Percentiles rank a stretch among this genome's conserved stretches.
phyloP scores from a whole-genome alignment of 495 filamentous ascomycete species.

The Bathelium albidoporum region DNA sequence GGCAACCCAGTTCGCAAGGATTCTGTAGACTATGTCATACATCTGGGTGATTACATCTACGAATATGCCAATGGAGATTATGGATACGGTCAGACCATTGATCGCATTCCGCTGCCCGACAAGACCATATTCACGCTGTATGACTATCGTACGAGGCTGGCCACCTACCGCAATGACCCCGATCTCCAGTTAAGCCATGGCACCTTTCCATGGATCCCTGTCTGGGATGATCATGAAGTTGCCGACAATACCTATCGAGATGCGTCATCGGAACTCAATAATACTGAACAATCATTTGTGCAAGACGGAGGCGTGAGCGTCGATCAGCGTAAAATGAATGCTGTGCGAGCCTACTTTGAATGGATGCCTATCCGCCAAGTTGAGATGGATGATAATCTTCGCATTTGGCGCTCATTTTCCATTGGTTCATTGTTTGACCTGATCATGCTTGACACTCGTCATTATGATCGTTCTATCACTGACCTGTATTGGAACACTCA shows the following conservation, averaged over 20 bases:
- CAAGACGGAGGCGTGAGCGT: conserved; percentile 48
- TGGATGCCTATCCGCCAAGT: conserved; percentile 53
- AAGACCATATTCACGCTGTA: conserved; percentile 36
- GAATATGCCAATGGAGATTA: conserved; percentile 50
- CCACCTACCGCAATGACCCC: conserved; percentile 52
- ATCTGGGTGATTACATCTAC: conserved; percentile 62
- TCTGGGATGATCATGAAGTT: conserved; percentile 64
- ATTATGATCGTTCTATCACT: conserved; percentile 51
- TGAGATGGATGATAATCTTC: conserved; percentile 59
- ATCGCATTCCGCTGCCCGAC: conserved; percentile 26
- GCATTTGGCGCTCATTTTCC: conserved; percentile 57
- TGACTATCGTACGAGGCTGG: conserved; percentile 53
- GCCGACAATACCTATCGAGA: conserved; percentile 54
- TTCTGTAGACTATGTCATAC: conserved; percentile 54
- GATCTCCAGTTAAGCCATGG: conserved; percentile 49
- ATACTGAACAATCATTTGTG: conserved; percentile 52
- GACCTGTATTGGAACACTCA: conserved; percentile 45
- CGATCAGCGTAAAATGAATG: conserved; percentile 59
- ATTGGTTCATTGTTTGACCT: conserved; percentile 56
- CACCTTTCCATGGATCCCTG: conserved; percentile 55
- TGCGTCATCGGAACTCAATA: conserved; percentile 44
- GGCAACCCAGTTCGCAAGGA: conserved; percentile 58
- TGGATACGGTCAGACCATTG: conserved; percentile 27
- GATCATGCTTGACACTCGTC: conserved; percentile 58
- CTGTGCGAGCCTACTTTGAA: conserved; percentile 61